Conservation (phyloP, 129 eudicot genomes). For the Smallanthus sonchifolius region DNA sequence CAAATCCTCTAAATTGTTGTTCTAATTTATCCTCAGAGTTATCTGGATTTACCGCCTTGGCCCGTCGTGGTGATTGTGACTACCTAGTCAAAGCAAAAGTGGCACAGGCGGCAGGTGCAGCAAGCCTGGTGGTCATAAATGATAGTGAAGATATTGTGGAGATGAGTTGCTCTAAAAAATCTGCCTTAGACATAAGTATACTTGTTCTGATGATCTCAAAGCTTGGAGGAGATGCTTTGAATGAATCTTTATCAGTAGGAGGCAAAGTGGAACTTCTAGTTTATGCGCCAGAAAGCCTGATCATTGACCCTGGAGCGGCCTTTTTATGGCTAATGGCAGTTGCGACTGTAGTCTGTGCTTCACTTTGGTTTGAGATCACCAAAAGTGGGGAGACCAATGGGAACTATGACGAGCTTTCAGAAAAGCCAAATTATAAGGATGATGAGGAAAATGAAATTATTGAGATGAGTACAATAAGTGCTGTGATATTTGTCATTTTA, state of each 20-base stretch:
- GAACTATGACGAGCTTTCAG: constrained; percentile 53
- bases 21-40: constrained; percentile 54
- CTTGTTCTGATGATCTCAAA: constrained; percentile 61
- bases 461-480: constrained; percentile 60
- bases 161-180: constrained; percentile 57
- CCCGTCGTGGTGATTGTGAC: constrained; percentile 76
- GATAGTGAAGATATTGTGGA: constrained; percentile 56
- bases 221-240: constrained; percentile 56
- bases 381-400: constrained; percentile 44
- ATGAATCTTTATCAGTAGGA: constrained; percentile 43
- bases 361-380: constrained; percentile 67
- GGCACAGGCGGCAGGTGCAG: constrained; percentile 85
- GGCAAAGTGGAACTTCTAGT: constrained; percentile 58
- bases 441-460: constrained; percentile 64
- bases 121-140: constrained; percentile 66
- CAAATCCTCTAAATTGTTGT: constrained; percentile 64
- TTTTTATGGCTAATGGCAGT: constrained; percentile 76
- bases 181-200: constrained; percentile 45
- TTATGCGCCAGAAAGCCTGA: constrained; percentile 57
- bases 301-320: constrained; percentile 57
- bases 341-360: constrained; percentile 60
- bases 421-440: constrained; percentile 31
- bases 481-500: constrained; percentile 71
- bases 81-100: constrained; percentile 62
- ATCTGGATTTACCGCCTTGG: constrained; percentile 60